These are phyloP conservation scores for Termitomyces sp. DNA, from an alignment of 768 basidiomycete species.

Conservation along the genomic window DNA sequence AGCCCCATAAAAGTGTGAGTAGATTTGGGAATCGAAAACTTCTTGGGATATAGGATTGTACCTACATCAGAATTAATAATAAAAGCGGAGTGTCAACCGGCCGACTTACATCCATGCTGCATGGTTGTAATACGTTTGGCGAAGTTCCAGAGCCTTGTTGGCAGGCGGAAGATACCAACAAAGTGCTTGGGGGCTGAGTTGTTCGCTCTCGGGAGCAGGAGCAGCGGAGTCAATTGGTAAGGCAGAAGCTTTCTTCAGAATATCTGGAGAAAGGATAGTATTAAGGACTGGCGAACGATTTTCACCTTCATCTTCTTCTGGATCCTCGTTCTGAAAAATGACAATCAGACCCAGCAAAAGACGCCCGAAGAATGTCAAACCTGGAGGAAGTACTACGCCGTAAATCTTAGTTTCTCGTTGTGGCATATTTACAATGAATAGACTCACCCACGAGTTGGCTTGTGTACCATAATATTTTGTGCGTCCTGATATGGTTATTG, in stretches of 20 bases:
- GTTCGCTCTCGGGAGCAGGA: slow-evolving; percentile 30
- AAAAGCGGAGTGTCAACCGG: background rate
- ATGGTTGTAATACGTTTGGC: slow-evolving; percentile 53
- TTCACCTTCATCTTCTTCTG: slow-evolving; percentile 49
- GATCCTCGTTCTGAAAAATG: slow-evolving; percentile 49
- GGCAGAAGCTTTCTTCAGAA: slow-evolving; percentile 57
- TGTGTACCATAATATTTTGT: slow-evolving; percentile 74
- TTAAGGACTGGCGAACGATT: slow-evolving; percentile 44
- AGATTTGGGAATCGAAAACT: slow-evolving; percentile 57
- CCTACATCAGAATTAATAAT: slow-evolving; percentile 30
- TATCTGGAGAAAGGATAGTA: slow-evolving; percentile 52
- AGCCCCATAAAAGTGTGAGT: slow-evolving; percentile 48
- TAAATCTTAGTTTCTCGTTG: slow-evolving; percentile 7
- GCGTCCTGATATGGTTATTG: slow-evolving; percentile 64
- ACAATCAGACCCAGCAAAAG: slow-evolving; percentile 3
- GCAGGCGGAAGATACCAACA: slow-evolving; percentile 66
- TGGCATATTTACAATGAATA: slow-evolving; percentile 3
- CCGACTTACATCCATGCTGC: slow-evolving; percentile 65
- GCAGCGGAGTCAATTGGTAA: slow-evolving; percentile 52
- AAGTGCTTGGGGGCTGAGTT: slow-evolving; percentile 48
- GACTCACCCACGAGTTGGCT: slow-evolving; percentile 70
- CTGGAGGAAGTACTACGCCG: slow-evolving; percentile 64
- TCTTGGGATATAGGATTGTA: slow-evolving; percentile 61
- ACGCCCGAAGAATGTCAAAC: slow-evolving; percentile 17
- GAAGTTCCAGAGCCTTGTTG: slow-evolving; percentile 54